phyloP scores from a whole-genome alignment of 768 basidiomycete genomes.

The Wakefieldia striispora region DNA sequence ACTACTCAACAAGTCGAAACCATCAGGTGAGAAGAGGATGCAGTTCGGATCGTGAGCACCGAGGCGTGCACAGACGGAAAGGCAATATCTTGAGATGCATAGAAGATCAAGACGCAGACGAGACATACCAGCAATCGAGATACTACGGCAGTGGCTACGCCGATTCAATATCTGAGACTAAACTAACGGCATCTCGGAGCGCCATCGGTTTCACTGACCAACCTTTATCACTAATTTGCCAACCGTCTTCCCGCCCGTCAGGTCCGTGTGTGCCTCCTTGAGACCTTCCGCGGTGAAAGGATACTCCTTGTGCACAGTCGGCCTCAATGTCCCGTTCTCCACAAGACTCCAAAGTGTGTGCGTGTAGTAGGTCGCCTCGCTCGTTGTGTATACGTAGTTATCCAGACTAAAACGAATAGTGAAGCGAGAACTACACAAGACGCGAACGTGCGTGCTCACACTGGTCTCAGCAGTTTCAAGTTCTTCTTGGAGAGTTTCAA shows the following conservation, averaged over 20 bases:
- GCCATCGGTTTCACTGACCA: conserved; percentile 13
- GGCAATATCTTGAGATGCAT: too few species aligned
- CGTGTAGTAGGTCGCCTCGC: conserved; percentile 69
- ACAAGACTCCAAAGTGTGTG: conserved; percentile 63
- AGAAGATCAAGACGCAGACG: too few species aligned
- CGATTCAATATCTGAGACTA: too few species aligned
- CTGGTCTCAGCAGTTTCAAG: conserved; percentile 72
- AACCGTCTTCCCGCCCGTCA: conserved; percentile 71
- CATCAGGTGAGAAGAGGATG: too few species aligned
- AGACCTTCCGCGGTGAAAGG: conserved; percentile 81
- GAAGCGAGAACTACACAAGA: neutral
- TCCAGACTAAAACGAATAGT: conserved; percentile 46
- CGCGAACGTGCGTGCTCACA: conserved; percentile 39
- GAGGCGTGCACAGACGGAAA: too few species aligned
- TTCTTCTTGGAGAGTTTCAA: conserved; percentile 80
- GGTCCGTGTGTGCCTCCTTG: conserved; percentile 71
- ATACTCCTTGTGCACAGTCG: conserved; percentile 74
- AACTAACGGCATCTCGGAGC: neutral
- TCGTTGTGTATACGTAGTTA: conserved; percentile 72
- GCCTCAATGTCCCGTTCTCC: conserved; percentile 56
- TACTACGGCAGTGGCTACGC: too few species aligned
- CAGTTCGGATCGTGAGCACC: too few species aligned
- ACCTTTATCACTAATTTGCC: conserved; percentile 89
- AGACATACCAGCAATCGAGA: too few species aligned
- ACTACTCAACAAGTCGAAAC: too few species aligned